Conservation (phyloP, 192 early-diverging fungal genomes). For the Geranomyces variabilis region DNA sequence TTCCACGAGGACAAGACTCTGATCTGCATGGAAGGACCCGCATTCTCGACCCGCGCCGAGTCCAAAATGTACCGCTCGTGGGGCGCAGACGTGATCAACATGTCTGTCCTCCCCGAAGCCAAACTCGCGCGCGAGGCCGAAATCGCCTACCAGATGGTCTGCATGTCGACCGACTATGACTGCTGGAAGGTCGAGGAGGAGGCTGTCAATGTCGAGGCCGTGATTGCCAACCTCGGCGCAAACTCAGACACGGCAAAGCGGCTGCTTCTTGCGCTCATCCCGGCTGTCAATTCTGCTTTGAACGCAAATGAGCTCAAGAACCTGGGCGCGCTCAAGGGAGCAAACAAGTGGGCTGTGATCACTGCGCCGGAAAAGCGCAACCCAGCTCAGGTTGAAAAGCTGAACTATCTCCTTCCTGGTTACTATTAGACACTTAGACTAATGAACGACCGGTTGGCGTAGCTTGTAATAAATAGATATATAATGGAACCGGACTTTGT, state of each 20-base stretch:
- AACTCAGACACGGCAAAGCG: constrained; percentile 84
- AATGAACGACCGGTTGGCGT: too few relatives aligned
- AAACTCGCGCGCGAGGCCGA: constrained; percentile 98
- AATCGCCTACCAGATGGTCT: constrained; percentile 97
- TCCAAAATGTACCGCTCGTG: constrained; percentile 93
- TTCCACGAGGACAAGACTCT: constrained; percentile 84
- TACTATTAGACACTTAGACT: constrained; percentile 24
- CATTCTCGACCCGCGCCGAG: constrained; percentile 97
- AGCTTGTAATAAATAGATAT: too few relatives aligned
- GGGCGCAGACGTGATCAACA: constrained; percentile 96
- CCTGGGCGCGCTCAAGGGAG: constrained; percentile 70
- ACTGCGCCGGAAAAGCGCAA: constrained; percentile 76
- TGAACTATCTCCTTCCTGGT: constrained; percentile 82
- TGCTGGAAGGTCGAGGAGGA: constrained; percentile 65
- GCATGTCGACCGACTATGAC: constrained; percentile 99
- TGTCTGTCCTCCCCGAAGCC: constrained; percentile 94
- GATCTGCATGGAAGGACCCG: constrained; percentile 98
- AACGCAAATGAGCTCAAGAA: constrained; percentile 58
- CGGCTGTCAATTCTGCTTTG: constrained; percentile 68
- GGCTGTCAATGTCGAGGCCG: constrained; percentile 69
- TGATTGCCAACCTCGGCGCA: constrained; percentile 85
- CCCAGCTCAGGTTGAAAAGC: constrained; percentile 69
- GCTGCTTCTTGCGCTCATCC: constrained; percentile 76
- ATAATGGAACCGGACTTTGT: too few relatives aligned
- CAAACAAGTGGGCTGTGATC: constrained; percentile 84